phyloP scores from a whole-genome alignment of 306 rosid species.

The Citrullus colocynthis region DNA sequence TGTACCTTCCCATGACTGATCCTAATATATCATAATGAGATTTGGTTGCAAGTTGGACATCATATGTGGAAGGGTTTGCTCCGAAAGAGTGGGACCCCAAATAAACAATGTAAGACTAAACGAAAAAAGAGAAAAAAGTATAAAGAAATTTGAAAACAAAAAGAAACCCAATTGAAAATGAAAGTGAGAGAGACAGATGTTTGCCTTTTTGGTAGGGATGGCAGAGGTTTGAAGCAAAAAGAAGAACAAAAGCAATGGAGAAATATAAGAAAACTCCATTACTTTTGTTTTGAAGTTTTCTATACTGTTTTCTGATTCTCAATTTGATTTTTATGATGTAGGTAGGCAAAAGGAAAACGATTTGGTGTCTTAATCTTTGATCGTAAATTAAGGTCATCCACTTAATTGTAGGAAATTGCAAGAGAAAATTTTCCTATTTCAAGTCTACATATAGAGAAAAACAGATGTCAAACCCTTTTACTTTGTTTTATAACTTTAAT shows the following conservation, averaged over 20 bases:
- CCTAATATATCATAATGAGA: conserved; percentile 41
- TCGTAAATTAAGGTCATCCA: background rate
- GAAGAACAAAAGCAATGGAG: conserved; percentile 20
- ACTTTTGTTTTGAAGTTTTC: background rate
- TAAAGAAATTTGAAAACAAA: background rate
- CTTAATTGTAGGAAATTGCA: background rate
- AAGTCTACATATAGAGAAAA: background rate
- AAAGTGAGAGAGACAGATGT: background rate
- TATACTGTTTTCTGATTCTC: background rate
- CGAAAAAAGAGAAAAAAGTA: background rate
- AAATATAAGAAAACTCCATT: background rate
- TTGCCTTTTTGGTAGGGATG: conserved; percentile 31
- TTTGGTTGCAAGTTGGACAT: conserved; percentile 17
- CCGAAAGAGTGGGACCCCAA: conserved; percentile 40
- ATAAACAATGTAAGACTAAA: conserved; percentile 59
- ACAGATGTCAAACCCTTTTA: too few species aligned
- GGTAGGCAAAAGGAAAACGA: background rate
- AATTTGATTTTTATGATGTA: background rate
- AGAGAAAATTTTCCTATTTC: background rate
- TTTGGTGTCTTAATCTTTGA: background rate
- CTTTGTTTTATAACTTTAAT: too few species aligned
- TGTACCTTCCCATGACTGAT: conserved; percentile 45
- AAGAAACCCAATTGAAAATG: background rate
- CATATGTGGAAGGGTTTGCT: conserved; percentile 6
- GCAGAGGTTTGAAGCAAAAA: conserved; percentile 17